Percentiles rank a stretch among this genome's conserved stretches.
Evolutionary conservation across 2,329 filamentous ascomycete species (phyloP).

Genomic region (Metarhizium anisopliae): DNA sequence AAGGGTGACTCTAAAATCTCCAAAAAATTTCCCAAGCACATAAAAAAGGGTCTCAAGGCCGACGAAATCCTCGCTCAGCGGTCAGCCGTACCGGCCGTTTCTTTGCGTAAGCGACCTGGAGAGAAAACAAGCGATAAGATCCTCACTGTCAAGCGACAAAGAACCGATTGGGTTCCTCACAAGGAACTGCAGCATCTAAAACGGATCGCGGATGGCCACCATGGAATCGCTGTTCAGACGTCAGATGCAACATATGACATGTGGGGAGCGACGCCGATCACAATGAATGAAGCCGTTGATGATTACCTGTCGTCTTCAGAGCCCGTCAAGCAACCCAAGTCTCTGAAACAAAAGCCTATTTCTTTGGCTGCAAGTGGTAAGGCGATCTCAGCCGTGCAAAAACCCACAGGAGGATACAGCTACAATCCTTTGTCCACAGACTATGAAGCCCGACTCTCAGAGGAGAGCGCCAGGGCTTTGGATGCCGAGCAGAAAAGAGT

Average conservation of each 20-base stretch:
- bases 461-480: constrained; percentile 71
- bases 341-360: constrained; percentile 67
- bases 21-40: constrained; percentile 54
- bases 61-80: constrained; percentile 87
- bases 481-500: constrained; percentile 70
- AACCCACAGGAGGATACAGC: constrained; percentile 73
- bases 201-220: constrained; percentile 67
- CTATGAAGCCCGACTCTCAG: constrained; percentile 67
- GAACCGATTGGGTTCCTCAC: constrained; percentile 70
- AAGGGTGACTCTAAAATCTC: constrained; percentile 59
- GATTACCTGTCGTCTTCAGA: constrained; percentile 58
- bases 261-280: constrained; percentile 49
- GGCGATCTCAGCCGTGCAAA: constrained; percentile 65
- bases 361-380: constrained; percentile 80
- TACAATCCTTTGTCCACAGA: constrained; percentile 89
- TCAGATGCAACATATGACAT: constrained; percentile 67
- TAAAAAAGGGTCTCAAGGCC: constrained; percentile 71
- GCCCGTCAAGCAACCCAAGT: constrained; percentile 61
- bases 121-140: constrained; percentile 66
- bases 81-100: constrained; percentile 72
- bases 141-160: constrained; percentile 63
- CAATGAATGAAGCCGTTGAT: constrained; percentile 29
- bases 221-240: constrained; percentile 43
- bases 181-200: constrained; percentile 76
- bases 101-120: constrained; percentile 65